Conservation (phyloP, 306 rosid species). For the Benincasa hispida region DNA sequence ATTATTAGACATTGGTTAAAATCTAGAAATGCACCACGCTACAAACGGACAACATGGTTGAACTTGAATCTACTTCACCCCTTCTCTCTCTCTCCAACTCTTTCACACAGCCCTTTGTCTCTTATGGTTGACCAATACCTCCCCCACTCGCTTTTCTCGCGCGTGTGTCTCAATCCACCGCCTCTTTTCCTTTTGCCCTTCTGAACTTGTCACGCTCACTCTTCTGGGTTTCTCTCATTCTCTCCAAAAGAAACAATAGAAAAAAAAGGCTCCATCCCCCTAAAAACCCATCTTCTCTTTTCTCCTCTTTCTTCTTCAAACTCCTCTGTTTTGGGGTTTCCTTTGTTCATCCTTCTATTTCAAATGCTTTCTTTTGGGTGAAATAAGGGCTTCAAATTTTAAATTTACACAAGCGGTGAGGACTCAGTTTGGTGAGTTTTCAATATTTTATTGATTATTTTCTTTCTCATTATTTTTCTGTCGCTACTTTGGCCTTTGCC, state of each 20-base stretch:
- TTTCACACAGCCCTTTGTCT: slow-evolving; percentile 16
- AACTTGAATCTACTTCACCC: background rate
- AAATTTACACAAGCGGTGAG: background rate
- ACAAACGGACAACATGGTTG: background rate
- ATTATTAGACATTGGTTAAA: too few species aligned
- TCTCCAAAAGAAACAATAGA: background rate
- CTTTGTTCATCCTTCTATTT: slow-evolving; percentile 4
- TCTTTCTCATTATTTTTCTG: slow-evolving; percentile 4
- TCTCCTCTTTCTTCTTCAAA: slow-evolving; percentile 18
- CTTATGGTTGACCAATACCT: slow-evolving; percentile 22
- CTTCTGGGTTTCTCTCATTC: slow-evolving; percentile 15
- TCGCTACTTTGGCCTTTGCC: slow-evolving; percentile 7
- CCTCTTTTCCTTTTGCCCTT: slow-evolving; percentile 1
- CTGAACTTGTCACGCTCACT: slow-evolving; percentile 13
- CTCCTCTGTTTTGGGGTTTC: slow-evolving; percentile 25
- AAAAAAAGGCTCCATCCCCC: background rate
- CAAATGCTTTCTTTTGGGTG: background rate
- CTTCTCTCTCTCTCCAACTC: background rate
- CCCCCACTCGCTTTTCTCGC: slow-evolving; percentile 25
- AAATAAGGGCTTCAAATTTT: background rate
- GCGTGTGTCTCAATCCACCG: slow-evolving; percentile 13
- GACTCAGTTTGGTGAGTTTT: slow-evolving; percentile 42
- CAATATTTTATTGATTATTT: background rate
- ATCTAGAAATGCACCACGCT: too few species aligned
- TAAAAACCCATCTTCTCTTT: slow-evolving; percentile 22